phyloP scores from a whole-genome alignment of 768 basidiomycete species.

The Rhizopogon salebrosus region DNA sequence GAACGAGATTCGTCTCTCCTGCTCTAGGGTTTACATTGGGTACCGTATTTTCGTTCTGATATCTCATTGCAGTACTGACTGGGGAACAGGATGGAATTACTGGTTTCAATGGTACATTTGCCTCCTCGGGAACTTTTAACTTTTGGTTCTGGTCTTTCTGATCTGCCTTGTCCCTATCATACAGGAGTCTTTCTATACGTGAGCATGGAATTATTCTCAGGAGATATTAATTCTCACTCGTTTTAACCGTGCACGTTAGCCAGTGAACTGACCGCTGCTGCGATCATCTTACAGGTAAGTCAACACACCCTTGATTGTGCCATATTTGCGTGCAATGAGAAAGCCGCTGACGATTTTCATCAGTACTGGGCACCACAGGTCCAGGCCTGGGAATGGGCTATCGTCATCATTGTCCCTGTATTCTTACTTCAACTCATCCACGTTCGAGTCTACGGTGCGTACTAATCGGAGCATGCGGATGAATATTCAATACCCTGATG shows the following conservation, averaged over 20 bases:
- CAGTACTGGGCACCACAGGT: constrained; percentile 44
- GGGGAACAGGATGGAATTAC: constrained; percentile 48
- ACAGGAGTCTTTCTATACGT: constrained; percentile 37
- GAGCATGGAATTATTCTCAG: constrained; percentile 8
- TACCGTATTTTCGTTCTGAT: constrained; percentile 7
- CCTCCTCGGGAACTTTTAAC: not conserved
- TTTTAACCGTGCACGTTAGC: constrained; percentile 26
- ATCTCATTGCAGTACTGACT: not conserved
- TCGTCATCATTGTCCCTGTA: constrained; percentile 48
- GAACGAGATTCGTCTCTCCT: constrained; percentile 53
- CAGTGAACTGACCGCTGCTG: constrained; percentile 54
- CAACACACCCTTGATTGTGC: not conserved
- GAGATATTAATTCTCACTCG: constrained; percentile 11
- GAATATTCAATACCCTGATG: not conserved
- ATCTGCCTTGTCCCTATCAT: not conserved
- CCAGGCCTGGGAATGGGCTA: constrained; percentile 51
- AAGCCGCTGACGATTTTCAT: not conserved
- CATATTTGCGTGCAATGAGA: not conserved
- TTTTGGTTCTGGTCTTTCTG: constrained; percentile 2
- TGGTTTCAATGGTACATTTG: constrained; percentile 43
- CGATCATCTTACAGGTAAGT: constrained; percentile 43
- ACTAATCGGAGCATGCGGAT: not conserved
- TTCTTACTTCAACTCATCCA: constrained; percentile 52
- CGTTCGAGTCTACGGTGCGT: constrained; percentile 49
- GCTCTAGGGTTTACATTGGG: constrained; percentile 57